phyloP scores from a whole-genome alignment of 2,329 filamentous ascomycete species.

The Trichoderma endophyticum region DNA sequence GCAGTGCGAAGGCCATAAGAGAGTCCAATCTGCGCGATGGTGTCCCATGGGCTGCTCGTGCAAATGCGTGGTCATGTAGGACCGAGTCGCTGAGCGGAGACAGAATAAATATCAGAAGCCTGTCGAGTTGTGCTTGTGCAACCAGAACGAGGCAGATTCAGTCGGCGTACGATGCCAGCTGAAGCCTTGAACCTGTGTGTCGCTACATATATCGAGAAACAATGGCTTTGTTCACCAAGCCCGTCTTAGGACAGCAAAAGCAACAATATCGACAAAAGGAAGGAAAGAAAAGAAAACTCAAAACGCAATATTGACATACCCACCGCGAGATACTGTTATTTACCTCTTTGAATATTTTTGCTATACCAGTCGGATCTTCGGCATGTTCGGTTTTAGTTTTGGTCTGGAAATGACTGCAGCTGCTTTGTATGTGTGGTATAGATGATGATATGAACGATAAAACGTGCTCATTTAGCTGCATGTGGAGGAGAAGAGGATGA shows the following conservation, averaged over 20 bases:
- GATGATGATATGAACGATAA: background rate
- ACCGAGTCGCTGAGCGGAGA: background rate
- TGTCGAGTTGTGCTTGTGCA: background rate
- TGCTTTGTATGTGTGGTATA: background rate
- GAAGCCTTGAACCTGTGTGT: no score
- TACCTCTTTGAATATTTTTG: background rate
- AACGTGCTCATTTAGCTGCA: background rate
- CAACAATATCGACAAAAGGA: background rate
- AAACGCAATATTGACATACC: background rate
- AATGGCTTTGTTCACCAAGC: background rate
- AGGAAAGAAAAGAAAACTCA: background rate
- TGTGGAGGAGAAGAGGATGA: background rate
- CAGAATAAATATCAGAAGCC: background rate
- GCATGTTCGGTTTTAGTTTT: background rate
- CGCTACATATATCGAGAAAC: background rate
- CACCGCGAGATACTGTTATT: background rate
- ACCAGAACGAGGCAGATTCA: background rate
- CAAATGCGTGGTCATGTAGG: conserved; percentile 26
- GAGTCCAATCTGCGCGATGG: conserved; percentile 36
- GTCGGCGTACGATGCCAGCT: background rate
- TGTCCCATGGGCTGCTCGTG: conserved; percentile 34
- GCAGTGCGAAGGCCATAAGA: conserved; percentile 33
- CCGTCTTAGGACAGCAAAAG: no score
- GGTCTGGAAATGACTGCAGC: background rate
- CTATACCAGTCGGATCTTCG: background rate